Base-by-base conservation (phyloP, 2,329 filamentous ascomycete genomes). In the Xylariaceae sp. region DNA sequence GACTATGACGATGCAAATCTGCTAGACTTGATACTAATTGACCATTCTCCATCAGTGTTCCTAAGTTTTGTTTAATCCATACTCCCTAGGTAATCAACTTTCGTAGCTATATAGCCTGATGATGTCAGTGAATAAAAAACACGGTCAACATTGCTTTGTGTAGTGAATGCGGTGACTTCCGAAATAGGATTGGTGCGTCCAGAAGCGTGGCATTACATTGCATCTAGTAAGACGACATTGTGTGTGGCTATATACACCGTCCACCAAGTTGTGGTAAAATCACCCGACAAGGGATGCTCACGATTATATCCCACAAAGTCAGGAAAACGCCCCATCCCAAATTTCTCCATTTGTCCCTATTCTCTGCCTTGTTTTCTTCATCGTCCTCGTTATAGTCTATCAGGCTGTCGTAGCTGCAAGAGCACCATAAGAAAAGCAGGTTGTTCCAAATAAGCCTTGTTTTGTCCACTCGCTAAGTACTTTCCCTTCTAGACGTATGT, bases 221-320 rank as follows among this genome's bases (percentile, higher is more conserved):
- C 39, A 44, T 44, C 39, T 49, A 43, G 42, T 37, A n/a, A 48
- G 40, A 40, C 34, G 42, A 43, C 41, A 40, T 19, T 34, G 18
- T 22, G 30, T 35, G 38, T 28, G 39, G 40, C 42, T 55, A 57
- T 46, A 45, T 53, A 51, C 48, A 41, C 41, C 43, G 32, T 28
- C 16, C 37, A 18, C 19, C 36, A 49, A 47, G 44, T 34, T 33
- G 35, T 34, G 38, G 34, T n/a, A 43, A 48, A 47, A 48, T 45
- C 18, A 19, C 30, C 36, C 38, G 43, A 45, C 44, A 34, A 35
- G 37, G 41, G 44, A 49, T 47, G 48, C 49, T 42, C 39, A 38
- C 37, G 34, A 45, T 39, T 40, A 51, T 44, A 50, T 55, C 41
- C 16, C 39, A n/a, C 34, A 18, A 45, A 49, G 18, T 48, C 38